These are phyloP conservation scores for Fusarium subglutinans DNA, from an alignment of 2,329 filamentous ascomycete genomes.

Conservation along the genomic window DNA sequence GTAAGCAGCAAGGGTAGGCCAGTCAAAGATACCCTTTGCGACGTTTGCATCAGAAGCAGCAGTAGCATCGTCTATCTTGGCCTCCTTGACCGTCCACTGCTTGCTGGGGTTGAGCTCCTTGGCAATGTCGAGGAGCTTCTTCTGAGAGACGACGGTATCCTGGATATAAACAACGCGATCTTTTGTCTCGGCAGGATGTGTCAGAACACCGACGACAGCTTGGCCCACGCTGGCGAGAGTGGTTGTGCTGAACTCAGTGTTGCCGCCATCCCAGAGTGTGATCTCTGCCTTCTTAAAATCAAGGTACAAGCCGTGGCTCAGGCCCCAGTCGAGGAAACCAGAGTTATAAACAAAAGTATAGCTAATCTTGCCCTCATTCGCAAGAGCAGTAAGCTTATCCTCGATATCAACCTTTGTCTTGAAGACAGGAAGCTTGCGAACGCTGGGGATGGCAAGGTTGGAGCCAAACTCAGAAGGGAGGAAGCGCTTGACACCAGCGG, in stretches of 20 bases:
- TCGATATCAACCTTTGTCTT: conserved; percentile 57
- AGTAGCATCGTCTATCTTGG: conserved; percentile 42
- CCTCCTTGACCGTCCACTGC: conserved; percentile 56
- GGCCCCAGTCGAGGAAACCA: conserved; percentile 68
- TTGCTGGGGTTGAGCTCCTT: conserved; percentile 60
- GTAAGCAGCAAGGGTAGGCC: conserved; percentile 46
- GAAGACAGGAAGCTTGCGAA: conserved; percentile 60
- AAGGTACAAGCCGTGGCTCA: conserved; percentile 54
- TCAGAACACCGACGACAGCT: conserved; percentile 59
- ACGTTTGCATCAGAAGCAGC: conserved; percentile 44
- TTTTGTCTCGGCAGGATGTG: conserved; percentile 61
- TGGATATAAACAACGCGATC: conserved; percentile 61
- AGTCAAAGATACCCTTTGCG: conserved; percentile 44
- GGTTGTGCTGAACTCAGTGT: conserved; percentile 58
- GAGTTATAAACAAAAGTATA: conserved; percentile 66
- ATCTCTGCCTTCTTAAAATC: conserved; percentile 51
- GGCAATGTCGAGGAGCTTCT: conserved; percentile 54
- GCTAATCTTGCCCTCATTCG: conserved; percentile 54
- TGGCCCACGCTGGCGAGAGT: conserved; percentile 57
- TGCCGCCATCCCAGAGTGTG: conserved; percentile 60
- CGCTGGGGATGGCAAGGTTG: conserved; percentile 47
- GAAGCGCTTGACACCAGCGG: conserved; percentile 69
- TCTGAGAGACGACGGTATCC: conserved; percentile 56
- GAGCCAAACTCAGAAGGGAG: conserved; percentile 67
- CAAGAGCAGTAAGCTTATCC: conserved; percentile 53